These are phyloP conservation scores for Alectoria sarmentosa DNA, from an alignment of 495 filamentous ascomycete species.

Conservation along the genomic window DNA sequence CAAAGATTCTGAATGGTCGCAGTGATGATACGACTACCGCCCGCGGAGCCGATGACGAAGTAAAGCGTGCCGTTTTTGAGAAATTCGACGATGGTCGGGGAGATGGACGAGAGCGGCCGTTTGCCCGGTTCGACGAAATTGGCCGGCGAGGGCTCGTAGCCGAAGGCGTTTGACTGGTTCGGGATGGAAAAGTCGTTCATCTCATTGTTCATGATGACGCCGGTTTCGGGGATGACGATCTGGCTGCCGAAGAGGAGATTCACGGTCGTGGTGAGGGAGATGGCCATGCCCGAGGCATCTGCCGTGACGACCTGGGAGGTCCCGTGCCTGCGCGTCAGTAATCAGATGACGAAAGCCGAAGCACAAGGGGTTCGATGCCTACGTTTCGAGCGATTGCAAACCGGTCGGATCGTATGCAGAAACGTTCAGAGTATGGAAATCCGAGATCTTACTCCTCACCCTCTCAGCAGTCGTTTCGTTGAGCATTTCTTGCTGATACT, in stretches of 20 bases:
- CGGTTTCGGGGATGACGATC: constrained; percentile 73
- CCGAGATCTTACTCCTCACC: constrained; percentile 61
- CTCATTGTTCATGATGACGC: constrained; percentile 87
- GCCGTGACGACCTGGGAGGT: constrained; percentile 69
- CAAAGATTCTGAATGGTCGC: constrained; percentile 70
- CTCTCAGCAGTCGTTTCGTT: constrained; percentile 45
- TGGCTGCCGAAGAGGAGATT: constrained; percentile 78
- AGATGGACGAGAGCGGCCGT: constrained; percentile 72
- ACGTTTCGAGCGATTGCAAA: constrained; percentile 54
- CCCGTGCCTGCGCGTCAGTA: constrained; percentile 42
- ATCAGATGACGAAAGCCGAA: neutral
- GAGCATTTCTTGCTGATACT: constrained; percentile 62
- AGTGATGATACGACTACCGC: constrained; percentile 85
- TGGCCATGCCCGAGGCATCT: constrained; percentile 60
- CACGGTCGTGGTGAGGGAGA: constrained; percentile 72
- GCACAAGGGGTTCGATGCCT: constrained; percentile 13
- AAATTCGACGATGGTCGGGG: constrained; percentile 66
- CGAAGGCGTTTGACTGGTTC: constrained; percentile 64
- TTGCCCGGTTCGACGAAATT: constrained; percentile 82
- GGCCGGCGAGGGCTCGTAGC: constrained; percentile 66
- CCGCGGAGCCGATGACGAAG: constrained; percentile 68
- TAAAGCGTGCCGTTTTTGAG: constrained; percentile 55
- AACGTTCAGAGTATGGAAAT: constrained; percentile 57
- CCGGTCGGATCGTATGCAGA: constrained; percentile 63
- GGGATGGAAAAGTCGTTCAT: constrained; percentile 62